Evolutionary conservation across 2,329 filamentous ascomycete genomes (phyloP).

Genomic region (Calonectria hongkongensis): DNA sequence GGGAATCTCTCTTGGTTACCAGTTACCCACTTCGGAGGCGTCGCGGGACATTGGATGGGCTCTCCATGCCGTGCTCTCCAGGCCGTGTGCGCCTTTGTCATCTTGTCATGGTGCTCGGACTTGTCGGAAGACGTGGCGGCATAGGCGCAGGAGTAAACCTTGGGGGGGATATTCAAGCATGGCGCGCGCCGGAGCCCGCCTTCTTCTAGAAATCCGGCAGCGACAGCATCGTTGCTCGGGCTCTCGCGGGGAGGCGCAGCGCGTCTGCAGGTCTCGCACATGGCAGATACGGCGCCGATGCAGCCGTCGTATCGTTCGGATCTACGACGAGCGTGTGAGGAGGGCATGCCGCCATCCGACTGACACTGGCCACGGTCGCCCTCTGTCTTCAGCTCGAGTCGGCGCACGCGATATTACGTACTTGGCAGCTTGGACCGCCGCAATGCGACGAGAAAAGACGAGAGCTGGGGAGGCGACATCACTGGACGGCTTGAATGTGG

Average conservation of each 20-base stretch:
- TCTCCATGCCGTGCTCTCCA: background rate
- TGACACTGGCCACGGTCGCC: background rate
- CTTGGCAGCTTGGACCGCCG: conserved; percentile 10
- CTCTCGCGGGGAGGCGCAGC: conserved; percentile 13
- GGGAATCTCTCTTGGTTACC: background rate
- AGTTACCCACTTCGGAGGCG: background rate
- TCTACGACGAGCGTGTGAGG: background rate
- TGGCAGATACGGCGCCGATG: conserved; percentile 18
- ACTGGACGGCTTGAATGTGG: conserved; percentile 14
- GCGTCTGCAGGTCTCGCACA: conserved; percentile 15
- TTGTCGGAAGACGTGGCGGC: conserved; percentile 1
- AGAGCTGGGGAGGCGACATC: background rate
- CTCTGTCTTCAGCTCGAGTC: conserved; percentile 2
- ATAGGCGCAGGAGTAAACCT: background rate
- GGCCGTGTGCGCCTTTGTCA: conserved; percentile 1
- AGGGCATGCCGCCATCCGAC: conserved; percentile 6
- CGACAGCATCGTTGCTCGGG: conserved; percentile 1
- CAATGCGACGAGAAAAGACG: conserved; percentile 3
- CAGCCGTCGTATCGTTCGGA: conserved; percentile 11
- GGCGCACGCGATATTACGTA: conserved; percentile 16
- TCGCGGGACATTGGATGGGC: background rate
- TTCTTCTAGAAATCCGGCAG: conserved; percentile 1
- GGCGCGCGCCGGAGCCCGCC: background rate
- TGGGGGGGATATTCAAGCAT: background rate
- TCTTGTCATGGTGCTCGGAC: conserved; percentile 11